Evolutionary conservation across 2,329 filamentous ascomycete genomes (phyloP).

Genomic region (Neonectria faginata): DNA sequence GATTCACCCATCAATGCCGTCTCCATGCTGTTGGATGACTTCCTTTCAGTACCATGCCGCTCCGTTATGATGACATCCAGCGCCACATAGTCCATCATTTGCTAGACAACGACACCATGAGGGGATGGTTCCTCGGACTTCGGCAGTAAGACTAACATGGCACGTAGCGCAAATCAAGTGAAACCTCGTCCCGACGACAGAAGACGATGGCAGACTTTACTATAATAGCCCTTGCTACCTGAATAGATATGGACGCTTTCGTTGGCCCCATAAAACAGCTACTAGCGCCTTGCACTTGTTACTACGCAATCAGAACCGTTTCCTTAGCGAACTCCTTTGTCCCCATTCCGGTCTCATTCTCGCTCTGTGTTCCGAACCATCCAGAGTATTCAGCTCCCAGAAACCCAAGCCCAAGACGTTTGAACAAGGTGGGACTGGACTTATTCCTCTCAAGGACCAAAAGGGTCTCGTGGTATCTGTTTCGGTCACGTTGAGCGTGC

Average conservation of each 20-base stretch:
- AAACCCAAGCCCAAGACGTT: conserved; percentile 20
- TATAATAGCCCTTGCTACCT: too few relatives aligned
- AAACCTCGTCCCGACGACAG: too few relatives aligned
- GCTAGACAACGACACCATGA: conserved; percentile 20
- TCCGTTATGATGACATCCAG: conserved; percentile 9
- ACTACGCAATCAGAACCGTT: neutral
- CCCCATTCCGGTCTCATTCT: neutral
- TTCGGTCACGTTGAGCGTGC: conserved; percentile 7
- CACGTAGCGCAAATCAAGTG: too few relatives aligned
- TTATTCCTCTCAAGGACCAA: conserved; percentile 1
- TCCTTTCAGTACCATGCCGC: conserved; percentile 1
- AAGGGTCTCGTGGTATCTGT: neutral
- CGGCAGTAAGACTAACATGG: too few relatives aligned
- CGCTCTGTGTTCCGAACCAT: conserved; percentile 10
- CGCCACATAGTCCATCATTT: conserved; percentile 16
- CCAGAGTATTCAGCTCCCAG: neutral
- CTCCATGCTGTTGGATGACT: conserved; percentile 6
- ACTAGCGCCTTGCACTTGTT: neutral
- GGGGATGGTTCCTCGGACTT: conserved; percentile 3
- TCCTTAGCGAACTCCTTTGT: neutral
- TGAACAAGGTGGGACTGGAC: neutral
- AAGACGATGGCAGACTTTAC: too few relatives aligned
- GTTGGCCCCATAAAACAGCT: neutral
- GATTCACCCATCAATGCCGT: conserved; percentile 12
- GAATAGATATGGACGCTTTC: neutral